Conservation (phyloP, 1,284 basidiomycete species). For the Sanguinoderma infundibulare region DNA sequence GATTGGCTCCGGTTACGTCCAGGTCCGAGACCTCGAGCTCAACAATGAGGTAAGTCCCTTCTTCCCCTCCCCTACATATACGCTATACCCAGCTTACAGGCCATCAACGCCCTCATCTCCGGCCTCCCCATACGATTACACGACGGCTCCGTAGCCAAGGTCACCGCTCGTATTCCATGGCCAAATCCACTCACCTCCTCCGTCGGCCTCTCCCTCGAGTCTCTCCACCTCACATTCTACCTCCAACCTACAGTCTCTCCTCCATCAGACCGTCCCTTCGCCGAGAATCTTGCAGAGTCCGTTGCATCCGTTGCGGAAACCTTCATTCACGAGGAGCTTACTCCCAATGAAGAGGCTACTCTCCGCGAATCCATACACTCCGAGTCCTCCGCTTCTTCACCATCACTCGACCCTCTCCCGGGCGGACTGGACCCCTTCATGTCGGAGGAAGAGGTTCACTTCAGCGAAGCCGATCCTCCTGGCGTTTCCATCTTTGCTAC, state of each 20-base stretch:
- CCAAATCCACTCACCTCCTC: constrained; percentile 75
- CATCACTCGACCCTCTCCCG: constrained; percentile 42
- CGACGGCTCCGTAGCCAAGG: constrained; percentile 73
- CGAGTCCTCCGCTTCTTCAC: constrained; percentile 35
- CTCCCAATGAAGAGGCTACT: constrained; percentile 69
- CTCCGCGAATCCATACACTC: constrained; percentile 73
- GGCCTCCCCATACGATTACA: constrained; percentile 73
- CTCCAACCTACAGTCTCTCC: constrained; percentile 40
- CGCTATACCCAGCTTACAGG: constrained; percentile 48
- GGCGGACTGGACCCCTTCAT: constrained; percentile 69
- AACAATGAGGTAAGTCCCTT: constrained; percentile 66
- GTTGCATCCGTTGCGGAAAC: constrained; percentile 82
- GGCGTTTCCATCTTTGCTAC: constrained; percentile 86
- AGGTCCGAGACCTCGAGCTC: constrained; percentile 84
- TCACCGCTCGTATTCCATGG: constrained; percentile 80
- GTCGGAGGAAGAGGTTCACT: constrained; percentile 41
- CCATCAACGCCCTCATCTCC: constrained; percentile 77
- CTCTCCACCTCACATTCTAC: constrained; percentile 65
- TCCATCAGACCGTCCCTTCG: constrained; percentile 21
- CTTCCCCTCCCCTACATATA: not conserved
- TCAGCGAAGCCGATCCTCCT: constrained; percentile 59
- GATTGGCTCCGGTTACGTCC: constrained; percentile 87
- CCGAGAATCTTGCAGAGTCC: constrained; percentile 69
- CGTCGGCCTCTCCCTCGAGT: constrained; percentile 68
- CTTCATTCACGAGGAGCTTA: constrained; percentile 84